Conservation (phyloP, 73 alveolate genomes). For the Tetrahymena elliotti region DNA sequence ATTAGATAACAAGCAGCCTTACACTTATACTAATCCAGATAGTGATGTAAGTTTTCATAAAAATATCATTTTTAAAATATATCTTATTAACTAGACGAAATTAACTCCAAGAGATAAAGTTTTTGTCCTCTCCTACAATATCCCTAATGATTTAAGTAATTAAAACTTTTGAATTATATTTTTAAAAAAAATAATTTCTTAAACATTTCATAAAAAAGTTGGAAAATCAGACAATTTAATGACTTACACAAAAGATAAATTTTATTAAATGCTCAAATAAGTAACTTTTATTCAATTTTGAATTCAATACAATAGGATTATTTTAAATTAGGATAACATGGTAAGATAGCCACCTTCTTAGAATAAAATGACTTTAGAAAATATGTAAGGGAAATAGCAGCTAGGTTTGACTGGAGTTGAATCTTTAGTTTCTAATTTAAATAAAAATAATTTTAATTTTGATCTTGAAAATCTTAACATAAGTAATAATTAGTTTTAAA, state of each 20-base stretch:
- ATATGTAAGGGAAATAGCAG: slow-evolving; percentile 5
- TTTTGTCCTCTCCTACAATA: slow-evolving; percentile 22
- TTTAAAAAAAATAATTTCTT: neutral
- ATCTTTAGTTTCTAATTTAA: neutral
- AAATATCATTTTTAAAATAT: neutral
- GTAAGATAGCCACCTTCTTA: neutral
- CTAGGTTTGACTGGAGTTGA: slow-evolving; percentile 13
- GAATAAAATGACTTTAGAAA: neutral
- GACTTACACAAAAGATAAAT: neutral
- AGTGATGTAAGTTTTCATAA: neutral
- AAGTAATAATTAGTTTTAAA: neutral
- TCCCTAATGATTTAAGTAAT: slow-evolving; percentile 30
- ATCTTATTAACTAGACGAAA: neutral
- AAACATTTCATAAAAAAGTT: neutral
- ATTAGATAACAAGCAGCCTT: slow-evolving; percentile 88
- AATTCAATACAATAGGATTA: neutral
- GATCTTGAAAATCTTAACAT: slow-evolving; percentile 31
- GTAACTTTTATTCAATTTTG: neutral
- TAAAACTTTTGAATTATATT: neutral
- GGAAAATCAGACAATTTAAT: slow-evolving; percentile 6
- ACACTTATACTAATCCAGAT: slow-evolving; percentile 89
- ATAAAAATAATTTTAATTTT: slow-evolving; percentile 3
- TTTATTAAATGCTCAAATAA: neutral
- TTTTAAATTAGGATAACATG: neutral
- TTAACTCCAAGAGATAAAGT: slow-evolving; percentile 23